Evolutionary conservation across 2,329 filamentous ascomycete species (phyloP).

Genomic region (Macrophomina pseudophaseolina): DNA sequence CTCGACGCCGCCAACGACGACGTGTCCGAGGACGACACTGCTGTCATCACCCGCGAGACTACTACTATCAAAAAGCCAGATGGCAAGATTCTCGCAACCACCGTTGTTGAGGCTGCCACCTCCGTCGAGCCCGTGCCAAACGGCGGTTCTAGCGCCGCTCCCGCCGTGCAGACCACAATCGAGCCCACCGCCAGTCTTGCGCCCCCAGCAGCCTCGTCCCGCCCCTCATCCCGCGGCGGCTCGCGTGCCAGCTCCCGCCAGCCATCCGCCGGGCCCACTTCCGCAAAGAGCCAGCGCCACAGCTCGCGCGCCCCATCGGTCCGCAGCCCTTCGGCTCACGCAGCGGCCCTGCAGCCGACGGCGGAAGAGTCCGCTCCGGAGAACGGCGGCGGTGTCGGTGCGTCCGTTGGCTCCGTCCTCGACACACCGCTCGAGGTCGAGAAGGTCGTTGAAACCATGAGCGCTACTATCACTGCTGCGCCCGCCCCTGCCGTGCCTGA

Average conservation of each 20-base stretch:
- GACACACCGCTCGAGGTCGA: not conserved
- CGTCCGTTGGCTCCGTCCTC: not conserved
- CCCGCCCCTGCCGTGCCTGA: too few species aligned
- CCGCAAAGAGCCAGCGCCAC: not conserved
- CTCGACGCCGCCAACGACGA: constrained; percentile 3
- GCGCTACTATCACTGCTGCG: not conserved
- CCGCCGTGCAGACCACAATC: not conserved
- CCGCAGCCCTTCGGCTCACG: not conserved
- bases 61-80: constrained; percentile 9
- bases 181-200: not conserved
- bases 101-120: not conserved
- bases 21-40: not conserved
- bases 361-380: not conserved
- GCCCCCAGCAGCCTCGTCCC: not conserved
- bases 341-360: not conserved
- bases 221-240: not conserved
- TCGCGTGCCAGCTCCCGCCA: not conserved
- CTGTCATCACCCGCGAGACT: constrained; percentile 14
- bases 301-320: constrained; percentile 10
- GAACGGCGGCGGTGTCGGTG: not conserved
- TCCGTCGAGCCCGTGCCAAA: not conserved
- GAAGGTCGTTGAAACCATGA: not conserved
- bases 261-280: not conserved
- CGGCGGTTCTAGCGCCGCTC: not conserved
- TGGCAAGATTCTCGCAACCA: not conserved